Percentiles rank a stretch among this genome's conserved stretches.
phyloP scores from a whole-genome alignment of 192 early-diverging fungal species.

The Backusella psychrophila region DNA sequence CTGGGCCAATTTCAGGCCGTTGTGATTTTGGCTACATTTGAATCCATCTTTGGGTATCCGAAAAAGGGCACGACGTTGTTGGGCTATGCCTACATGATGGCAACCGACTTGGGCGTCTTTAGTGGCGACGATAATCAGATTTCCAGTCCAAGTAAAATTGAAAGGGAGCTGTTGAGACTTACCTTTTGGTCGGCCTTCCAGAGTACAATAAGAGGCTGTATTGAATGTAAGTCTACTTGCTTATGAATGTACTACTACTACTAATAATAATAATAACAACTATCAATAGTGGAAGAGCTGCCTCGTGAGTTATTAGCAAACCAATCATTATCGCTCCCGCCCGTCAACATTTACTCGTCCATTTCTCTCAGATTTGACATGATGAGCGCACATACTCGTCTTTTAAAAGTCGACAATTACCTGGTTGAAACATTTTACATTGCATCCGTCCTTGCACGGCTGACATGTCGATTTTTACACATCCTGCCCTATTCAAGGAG shows the following conservation, averaged over 20 bases:
- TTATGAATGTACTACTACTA: too few species aligned
- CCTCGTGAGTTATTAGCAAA: constrained; percentile 9
- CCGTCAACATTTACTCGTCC: neutral
- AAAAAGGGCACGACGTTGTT: constrained; percentile 24
- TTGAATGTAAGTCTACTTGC: constrained; percentile 15
- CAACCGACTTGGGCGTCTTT: neutral
- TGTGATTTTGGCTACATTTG: constrained; percentile 18
- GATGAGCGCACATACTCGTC: neutral
- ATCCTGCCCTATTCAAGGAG: neutral
- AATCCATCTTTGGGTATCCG: constrained; percentile 16
- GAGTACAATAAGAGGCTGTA: constrained; percentile 12
- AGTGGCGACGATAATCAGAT: neutral
- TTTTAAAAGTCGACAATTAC: constrained; percentile 9
- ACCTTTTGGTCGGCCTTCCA: constrained; percentile 22
- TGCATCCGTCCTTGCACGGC: neutral
- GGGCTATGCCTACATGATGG: constrained; percentile 12
- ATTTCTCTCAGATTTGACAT: constrained; percentile 16
- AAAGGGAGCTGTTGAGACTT: constrained; percentile 15
- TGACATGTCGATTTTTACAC: neutral
- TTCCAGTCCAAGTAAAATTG: neutral
- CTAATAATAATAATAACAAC: neutral
- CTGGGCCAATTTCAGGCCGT: constrained; percentile 22
- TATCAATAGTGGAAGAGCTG: constrained; percentile 4
- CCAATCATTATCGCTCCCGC: neutral
- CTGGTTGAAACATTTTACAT: constrained; percentile 17